These are phyloP conservation scores for Aulographum hederae DNA, from an alignment of 2,329 filamentous ascomycete species.

Conservation along the genomic window DNA sequence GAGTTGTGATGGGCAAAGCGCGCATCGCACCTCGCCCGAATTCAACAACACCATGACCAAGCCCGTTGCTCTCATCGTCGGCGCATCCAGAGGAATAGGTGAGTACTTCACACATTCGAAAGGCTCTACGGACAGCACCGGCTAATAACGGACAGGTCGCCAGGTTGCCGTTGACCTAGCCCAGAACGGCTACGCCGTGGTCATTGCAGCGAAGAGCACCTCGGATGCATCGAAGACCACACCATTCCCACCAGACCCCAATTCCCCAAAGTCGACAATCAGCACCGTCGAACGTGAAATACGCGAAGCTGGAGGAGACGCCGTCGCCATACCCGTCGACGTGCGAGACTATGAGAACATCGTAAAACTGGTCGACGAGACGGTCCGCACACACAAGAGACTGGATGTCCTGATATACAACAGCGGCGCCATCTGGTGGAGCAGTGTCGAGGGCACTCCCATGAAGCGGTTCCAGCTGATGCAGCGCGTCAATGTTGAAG, in stretches of 20 bases:
- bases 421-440: slow-evolving; percentile 74
- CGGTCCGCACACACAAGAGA: slow-evolving; percentile 37
- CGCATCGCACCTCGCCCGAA: too few relatives aligned
- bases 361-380: slow-evolving; percentile 37
- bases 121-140: too few relatives aligned
- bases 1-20: too few relatives aligned
- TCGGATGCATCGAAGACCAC: slow-evolving; percentile 38
- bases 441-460: slow-evolving; percentile 52
- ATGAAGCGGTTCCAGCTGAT: slow-evolving; percentile 52
- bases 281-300: slow-evolving; percentile 67
- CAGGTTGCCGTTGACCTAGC: slow-evolving; percentile 67
- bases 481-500: slow-evolving; percentile 32
- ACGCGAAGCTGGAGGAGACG: slow-evolving; percentile 40
- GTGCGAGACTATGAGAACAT: slow-evolving; percentile 47
- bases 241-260: slow-evolving; percentile 59
- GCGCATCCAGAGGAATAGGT: slow-evolving; percentile 65
- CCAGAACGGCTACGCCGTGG: slow-evolving; percentile 30
- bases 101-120: too few relatives aligned
- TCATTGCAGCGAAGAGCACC: slow-evolving; percentile 59
- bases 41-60: too few relatives aligned
- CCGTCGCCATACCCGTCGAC: slow-evolving; percentile 51
- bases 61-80: slow-evolving; percentile 52
- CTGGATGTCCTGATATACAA: slow-evolving; percentile 70
- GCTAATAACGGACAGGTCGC: too few relatives aligned
- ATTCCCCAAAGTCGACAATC: slow-evolving; percentile 58